Conservation (phyloP, 495 filamentous ascomycete species). For the Hypoxylon perforatum region DNA sequence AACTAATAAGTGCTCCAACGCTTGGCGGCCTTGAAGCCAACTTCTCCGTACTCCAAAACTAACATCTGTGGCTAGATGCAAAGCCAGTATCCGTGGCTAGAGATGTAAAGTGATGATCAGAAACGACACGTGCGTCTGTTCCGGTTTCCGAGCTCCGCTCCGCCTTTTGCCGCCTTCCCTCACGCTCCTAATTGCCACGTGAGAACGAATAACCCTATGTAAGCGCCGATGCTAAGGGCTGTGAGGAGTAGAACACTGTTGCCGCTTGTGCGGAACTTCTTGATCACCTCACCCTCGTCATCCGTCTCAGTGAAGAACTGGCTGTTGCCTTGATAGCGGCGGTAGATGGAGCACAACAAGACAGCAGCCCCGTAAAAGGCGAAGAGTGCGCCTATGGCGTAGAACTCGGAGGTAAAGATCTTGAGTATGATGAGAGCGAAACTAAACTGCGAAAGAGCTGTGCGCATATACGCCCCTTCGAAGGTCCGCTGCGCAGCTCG, state of each 20-base stretch:
- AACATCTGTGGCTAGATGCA: too few species aligned
- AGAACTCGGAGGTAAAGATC: slow-evolving; percentile 96
- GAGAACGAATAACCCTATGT: slow-evolving; percentile 80
- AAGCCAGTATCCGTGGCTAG: too few species aligned
- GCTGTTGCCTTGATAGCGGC: slow-evolving; percentile 87
- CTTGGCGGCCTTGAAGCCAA: too few species aligned
- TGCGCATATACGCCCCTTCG: slow-evolving; percentile 96
- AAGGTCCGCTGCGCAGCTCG: slow-evolving; percentile 95
- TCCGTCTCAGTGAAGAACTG: slow-evolving; percentile 87
- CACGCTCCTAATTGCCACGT: slow-evolving; percentile 65
- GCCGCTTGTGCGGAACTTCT: slow-evolving; percentile 91
- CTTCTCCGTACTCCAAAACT: too few species aligned
- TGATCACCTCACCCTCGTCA: slow-evolving; percentile 65
- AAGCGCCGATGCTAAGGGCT: slow-evolving; percentile 82
- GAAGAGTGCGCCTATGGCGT: slow-evolving; percentile 90
- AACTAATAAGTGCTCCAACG: too few species aligned
- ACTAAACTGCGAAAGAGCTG: slow-evolving; percentile 91
- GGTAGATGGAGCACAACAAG: slow-evolving; percentile 79
- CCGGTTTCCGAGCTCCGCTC: not conserved
- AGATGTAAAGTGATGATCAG: not conserved
- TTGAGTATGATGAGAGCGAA: slow-evolving; percentile 94
- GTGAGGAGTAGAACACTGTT: slow-evolving; percentile 85
- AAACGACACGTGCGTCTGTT: not conserved
- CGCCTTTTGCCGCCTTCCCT: slow-evolving; percentile 7
- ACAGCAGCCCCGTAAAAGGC: slow-evolving; percentile 90